Base-by-base conservation (phyloP, 164 flowering plant species). In the Magnolia kwangsiensis region DNA sequence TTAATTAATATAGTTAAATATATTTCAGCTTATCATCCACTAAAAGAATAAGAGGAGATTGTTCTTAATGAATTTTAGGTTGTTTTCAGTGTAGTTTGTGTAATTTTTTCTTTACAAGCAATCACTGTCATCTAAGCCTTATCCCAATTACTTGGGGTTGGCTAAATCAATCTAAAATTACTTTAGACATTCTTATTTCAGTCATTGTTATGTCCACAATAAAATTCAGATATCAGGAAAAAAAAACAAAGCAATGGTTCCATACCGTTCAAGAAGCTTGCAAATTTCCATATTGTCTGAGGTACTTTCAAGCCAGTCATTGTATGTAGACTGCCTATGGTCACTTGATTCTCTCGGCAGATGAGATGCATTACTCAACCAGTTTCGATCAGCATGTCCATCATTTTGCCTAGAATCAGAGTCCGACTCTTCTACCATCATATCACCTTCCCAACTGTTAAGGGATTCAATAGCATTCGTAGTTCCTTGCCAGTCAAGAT, bases 241-340 rank as follows among this genome's bases (percentile, higher is more conserved):
- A 14, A 27, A 27, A 27, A 11, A 51, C 24, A 31, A 49, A 63
- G 13, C 4, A 16, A 27, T 24, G 71, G 18, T 7, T 8, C 11
- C 1, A 29, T 82, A 93, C 97, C 96, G 90, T 81, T 88, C 86
- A 78, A 90, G 86, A 72, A 96, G 95, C 59, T 82, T 78, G 10
- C 87, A 84, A 63, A 94, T 89, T 18, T 96, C 99, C 68, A 76
- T 82, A 76, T 92, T 87, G 11, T 81, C 82, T 9, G 88, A 84
- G 74, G 75, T 78, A 67, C 80, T 83, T 31, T 78, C 84, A 49
- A 89, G 88, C 85, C 88, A 83, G 77, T 93, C 90, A n/a, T 75
- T 76, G 71, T 88, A 92, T 85, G 91, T 84, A 51, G 74, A 86
- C 80, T 86, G 86, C 75, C 91, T 79, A 11, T 74, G 85, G 67